A percentile compares a stretch with the other conserved stretches of the same genome.
Conservation (phyloP, 2,329 filamentous ascomycete species). For the Bipolaris bicolor region DNA sequence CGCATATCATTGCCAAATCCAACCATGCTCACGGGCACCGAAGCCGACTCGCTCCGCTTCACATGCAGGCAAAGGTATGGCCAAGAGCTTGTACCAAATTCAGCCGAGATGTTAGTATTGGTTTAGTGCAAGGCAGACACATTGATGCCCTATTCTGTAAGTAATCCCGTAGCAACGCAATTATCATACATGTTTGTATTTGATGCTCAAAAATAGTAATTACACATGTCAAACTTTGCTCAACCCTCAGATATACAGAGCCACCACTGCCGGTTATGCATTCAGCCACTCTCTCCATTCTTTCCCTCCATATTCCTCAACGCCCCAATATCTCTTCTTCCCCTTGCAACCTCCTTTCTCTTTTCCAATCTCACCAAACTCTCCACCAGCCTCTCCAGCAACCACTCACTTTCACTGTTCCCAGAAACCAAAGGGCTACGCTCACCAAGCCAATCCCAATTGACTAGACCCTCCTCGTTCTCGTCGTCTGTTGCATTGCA, state of each 20-base stretch:
- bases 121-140: too few species aligned
- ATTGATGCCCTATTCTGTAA: too few species aligned
- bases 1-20: neutral
- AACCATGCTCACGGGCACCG: neutral
- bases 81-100: too few species aligned
- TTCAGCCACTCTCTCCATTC: neutral
- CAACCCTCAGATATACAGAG: neutral
- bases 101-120: too few species aligned
- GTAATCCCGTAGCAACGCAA: too few species aligned
- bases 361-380: constrained; percentile 57
- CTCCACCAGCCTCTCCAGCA: constrained; percentile 69
- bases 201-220: neutral
- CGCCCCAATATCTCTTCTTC: neutral
- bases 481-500: constrained; percentile 56
- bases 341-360: constrained; percentile 25
- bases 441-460: constrained; percentile 77
- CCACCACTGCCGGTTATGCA: neutral
- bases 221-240: neutral
- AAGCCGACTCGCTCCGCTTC: neutral
- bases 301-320: constrained; percentile 9
- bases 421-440: constrained; percentile 70
- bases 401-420: constrained; percentile 69
- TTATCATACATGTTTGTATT: too few species aligned
- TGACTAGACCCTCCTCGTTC: constrained; percentile 64
- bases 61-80: neutral